These are phyloP conservation scores for Melocanna baccifera DNA, from an alignment of 176 grass and related monocot species.

Conservation along the genomic window DNA sequence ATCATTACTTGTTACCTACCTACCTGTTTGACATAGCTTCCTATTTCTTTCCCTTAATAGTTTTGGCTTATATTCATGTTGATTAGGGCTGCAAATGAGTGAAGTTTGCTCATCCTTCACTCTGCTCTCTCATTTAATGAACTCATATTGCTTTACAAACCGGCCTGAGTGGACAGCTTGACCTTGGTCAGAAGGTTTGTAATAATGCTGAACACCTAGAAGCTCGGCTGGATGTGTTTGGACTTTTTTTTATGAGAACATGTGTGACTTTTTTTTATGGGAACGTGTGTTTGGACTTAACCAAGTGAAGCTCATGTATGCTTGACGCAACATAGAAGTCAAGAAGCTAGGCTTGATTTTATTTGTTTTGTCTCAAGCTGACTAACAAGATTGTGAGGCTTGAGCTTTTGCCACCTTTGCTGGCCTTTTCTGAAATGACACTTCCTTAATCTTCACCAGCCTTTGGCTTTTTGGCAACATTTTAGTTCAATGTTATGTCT, in stretches of 20 bases:
- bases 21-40: background rate
- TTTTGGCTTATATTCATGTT: background rate
- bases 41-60: background rate
- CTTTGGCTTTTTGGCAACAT: no score
- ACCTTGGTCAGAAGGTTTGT: background rate
- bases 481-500: background rate
- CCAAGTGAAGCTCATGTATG: background rate
- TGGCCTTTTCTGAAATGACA: background rate
- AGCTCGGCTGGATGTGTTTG: background rate
- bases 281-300: background rate
- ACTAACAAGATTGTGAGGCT: background rate
- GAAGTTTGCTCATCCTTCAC: background rate
- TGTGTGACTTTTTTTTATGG: background rate
- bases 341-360: background rate
- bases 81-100: background rate
- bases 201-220: background rate
- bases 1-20: background rate
- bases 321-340: background rate
- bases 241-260: no score
- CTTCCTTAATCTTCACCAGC: background rate
- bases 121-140: constrained; percentile 3
- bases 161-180: background rate
- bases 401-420: background rate
- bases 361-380: background rate
- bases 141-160: background rate